Conservation (phyloP, 129 eudicot species). For the Escallonia rubra region DNA sequence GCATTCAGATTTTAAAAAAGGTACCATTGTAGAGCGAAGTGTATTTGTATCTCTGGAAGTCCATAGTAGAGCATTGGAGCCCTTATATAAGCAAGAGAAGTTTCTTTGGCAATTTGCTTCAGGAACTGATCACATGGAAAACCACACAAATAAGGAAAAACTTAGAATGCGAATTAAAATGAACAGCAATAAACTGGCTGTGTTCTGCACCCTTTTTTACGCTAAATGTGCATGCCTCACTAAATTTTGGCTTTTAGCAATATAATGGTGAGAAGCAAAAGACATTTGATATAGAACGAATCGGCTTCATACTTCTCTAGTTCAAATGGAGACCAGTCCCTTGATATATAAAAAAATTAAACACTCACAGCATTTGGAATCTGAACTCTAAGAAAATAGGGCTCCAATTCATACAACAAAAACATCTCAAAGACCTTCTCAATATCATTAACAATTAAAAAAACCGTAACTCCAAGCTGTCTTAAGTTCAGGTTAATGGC, state of each 20-base stretch:
- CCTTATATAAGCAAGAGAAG: constrained; percentile 28
- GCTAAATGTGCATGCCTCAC: too few relatives aligned
- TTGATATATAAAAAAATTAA: background rate
- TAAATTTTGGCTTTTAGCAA: too few relatives aligned
- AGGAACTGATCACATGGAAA: constrained; percentile 29
- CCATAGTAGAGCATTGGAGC: constrained; percentile 23
- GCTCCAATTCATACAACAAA: background rate
- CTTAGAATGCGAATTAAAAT: background rate
- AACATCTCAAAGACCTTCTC: too few relatives aligned
- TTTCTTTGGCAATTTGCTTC: constrained; percentile 19
- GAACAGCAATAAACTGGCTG: background rate
- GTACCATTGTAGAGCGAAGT: constrained; percentile 38
- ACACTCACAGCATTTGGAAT: background rate
- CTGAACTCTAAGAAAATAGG: background rate
- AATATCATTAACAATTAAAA: too few relatives aligned
- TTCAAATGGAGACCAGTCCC: too few relatives aligned
- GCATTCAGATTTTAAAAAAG: background rate
- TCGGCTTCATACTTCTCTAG: too few relatives aligned
- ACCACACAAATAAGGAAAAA: background rate
- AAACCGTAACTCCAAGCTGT: too few relatives aligned
- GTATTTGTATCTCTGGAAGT: constrained; percentile 26
- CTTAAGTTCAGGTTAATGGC: too few relatives aligned
- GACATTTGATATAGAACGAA: too few relatives aligned
- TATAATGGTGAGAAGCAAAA: too few relatives aligned
- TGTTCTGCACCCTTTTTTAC: too few relatives aligned